Evolutionary conservation across 2,329 filamentous ascomycete species (phyloP).

Genomic region (Lasiodiplodia citricola): DNA sequence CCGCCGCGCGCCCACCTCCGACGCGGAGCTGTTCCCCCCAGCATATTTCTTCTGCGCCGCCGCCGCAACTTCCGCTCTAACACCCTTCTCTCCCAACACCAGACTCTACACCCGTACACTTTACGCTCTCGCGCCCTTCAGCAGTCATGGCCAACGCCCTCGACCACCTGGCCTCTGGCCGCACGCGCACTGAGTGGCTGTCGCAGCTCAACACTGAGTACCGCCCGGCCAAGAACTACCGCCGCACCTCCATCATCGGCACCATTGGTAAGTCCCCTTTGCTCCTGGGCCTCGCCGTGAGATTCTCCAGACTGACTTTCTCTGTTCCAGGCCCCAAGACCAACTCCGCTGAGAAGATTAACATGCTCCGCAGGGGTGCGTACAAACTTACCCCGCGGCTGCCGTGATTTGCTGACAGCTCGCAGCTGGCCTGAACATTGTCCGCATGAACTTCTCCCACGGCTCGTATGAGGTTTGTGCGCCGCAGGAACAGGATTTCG

Average conservation of each 20-base stretch:
- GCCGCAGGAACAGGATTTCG: not conserved
- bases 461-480: constrained; percentile 74
- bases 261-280: constrained; percentile 72
- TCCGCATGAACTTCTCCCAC: constrained; percentile 99
- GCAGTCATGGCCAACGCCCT: constrained; percentile 71
- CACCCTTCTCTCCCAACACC: constrained; percentile 16
- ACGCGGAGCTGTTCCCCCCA: constrained; percentile 23
- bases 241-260: constrained; percentile 97
- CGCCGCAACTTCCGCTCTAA: constrained; percentile 23
- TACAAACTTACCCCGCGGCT: constrained; percentile 1
- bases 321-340: constrained; percentile 79
- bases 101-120: not conserved
- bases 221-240: constrained; percentile 85
- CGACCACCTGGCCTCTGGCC: constrained; percentile 79
- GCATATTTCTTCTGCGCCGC: constrained; percentile 26
- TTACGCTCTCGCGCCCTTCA: constrained; percentile 21
- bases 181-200: constrained; percentile 73
- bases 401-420: constrained; percentile 28
- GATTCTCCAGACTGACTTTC: constrained; percentile 27
- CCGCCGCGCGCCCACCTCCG: constrained; percentile 19
- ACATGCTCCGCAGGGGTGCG: constrained; percentile 77
- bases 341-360: constrained; percentile 97
- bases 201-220: constrained; percentile 87
- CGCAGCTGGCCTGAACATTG: constrained; percentile 87
- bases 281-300: constrained; percentile 4